These are phyloP conservation scores for Aspergillus fischeri DNA, from an alignment of 2,329 filamentous ascomycete species.

Conservation along the genomic window DNA sequence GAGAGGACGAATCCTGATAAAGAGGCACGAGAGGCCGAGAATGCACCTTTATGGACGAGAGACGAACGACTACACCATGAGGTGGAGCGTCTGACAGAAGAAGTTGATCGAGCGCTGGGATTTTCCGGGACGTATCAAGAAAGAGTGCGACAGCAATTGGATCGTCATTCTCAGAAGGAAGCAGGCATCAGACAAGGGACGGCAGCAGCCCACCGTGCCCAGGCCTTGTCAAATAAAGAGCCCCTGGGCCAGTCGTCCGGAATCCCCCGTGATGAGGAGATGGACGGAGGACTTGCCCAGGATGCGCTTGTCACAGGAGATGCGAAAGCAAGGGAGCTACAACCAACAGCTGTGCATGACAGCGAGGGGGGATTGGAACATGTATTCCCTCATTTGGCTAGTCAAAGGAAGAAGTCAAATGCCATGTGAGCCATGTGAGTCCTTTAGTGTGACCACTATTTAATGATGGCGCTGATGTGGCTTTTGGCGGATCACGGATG, in stretches of 20 bases:
- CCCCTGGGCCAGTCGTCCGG: background rate
- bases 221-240: background rate
- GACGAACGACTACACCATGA: conserved; percentile 58
- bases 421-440: background rate
- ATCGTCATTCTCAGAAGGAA: conserved; percentile 6
- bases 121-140: conserved; percentile 45
- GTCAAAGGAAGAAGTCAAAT: conserved; percentile 11
- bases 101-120: conserved; percentile 54
- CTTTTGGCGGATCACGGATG: background rate
- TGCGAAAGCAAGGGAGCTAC: background rate
- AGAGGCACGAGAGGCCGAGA: conserved; percentile 45
- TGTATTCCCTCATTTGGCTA: conserved; percentile 35
- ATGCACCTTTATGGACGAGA: conserved; percentile 39
- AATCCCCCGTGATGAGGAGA: background rate
- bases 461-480: background rate
- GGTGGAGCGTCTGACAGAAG: conserved; percentile 54
- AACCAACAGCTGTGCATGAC: conserved; percentile 1
- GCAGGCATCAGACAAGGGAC: background rate
- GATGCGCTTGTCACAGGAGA: background rate
- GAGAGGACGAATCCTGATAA: conserved; percentile 60
- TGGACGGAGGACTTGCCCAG: background rate
- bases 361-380: conserved; percentile 24
- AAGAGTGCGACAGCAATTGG: conserved; percentile 33
- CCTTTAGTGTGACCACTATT: background rate
- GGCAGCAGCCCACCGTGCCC: background rate